These are phyloP conservation scores for Calophaca sinica DNA, from an alignment of 306 rosid genomes.

Conservation along the genomic window DNA sequence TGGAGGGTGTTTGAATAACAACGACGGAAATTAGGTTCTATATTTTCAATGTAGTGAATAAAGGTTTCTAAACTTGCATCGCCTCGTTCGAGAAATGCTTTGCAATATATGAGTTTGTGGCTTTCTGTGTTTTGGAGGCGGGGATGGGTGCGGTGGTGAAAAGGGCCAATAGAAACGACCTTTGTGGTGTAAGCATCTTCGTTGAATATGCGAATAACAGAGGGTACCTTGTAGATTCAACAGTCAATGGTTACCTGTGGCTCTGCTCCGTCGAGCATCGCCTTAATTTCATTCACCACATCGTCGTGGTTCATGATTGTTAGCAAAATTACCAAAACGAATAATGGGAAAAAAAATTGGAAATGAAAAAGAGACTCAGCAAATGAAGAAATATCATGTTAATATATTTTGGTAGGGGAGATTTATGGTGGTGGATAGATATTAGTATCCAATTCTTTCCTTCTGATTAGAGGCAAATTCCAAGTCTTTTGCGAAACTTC, in stretches of 20 bases:
- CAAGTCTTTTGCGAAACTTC: neutral
- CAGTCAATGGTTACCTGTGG: neutral
- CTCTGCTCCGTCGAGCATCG: conserved; percentile 9
- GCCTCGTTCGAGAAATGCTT: neutral
- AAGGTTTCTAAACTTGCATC: neutral
- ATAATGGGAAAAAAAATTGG: no score
- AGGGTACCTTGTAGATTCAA: conserved; percentile 49
- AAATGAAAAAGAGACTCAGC: neutral
- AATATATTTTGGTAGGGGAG: neutral
- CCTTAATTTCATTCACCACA: neutral
- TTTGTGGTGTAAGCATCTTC: conserved; percentile 47
- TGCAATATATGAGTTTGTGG: conserved; percentile 32
- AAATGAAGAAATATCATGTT: neutral
- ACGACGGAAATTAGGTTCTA: neutral
- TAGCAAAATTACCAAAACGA: no score
- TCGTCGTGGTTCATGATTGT: conserved; percentile 13
- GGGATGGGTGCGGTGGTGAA: conserved; percentile 28
- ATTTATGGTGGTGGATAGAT: neutral
- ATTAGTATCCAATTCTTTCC: no score
- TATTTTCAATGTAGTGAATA: neutral
- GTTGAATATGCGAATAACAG: conserved; percentile 28
- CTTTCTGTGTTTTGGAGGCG: conserved; percentile 40
- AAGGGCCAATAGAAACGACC: conserved; percentile 35
- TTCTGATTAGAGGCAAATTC: no score
- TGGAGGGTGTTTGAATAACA: conserved; percentile 35